Conservation (phyloP, 352 stramenopile species). For the Phytophthora chlamydospora region DNA sequence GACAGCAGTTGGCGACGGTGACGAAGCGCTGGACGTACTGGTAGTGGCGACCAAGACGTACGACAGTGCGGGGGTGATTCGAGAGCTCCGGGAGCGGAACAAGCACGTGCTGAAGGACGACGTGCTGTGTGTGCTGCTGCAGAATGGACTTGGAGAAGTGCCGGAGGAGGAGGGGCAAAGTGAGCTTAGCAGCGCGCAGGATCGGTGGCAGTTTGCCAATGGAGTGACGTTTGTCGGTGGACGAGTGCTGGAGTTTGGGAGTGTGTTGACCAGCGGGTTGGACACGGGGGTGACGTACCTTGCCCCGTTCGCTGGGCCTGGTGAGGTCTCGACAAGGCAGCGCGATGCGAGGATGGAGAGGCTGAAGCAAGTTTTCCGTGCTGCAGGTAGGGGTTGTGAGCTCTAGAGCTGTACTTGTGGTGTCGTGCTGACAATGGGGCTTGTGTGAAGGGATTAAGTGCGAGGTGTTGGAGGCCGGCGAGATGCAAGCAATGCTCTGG, state of each 20-base stretch:
- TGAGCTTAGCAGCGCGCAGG: background rate
- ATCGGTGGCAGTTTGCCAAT: slow-evolving; percentile 52
- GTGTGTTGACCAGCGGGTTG: slow-evolving; percentile 57
- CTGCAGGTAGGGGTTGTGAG: slow-evolving; percentile 41
- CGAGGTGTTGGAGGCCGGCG: slow-evolving; percentile 39
- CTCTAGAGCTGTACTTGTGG: background rate
- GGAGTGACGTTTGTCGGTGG: slow-evolving; percentile 78
- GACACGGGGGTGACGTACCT: slow-evolving; percentile 40
- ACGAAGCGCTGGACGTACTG: slow-evolving; percentile 57
- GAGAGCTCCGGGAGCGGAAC: slow-evolving; percentile 36
- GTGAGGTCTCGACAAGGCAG: background rate
- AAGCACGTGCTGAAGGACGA: slow-evolving; percentile 47
- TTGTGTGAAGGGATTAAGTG: slow-evolving; percentile 46
- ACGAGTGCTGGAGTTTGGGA: slow-evolving; percentile 43
- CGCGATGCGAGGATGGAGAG: slow-evolving; percentile 28
- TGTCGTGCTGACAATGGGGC: background rate
- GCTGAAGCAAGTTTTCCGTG: slow-evolving; percentile 40
- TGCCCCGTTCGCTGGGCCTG: slow-evolving; percentile 36
- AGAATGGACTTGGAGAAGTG: slow-evolving; percentile 70
- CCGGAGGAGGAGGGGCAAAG: slow-evolving; percentile 7
- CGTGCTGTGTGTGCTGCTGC: slow-evolving; percentile 64
- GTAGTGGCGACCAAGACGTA: slow-evolving; percentile 78
- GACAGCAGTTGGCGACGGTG: background rate
- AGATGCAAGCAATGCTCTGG: slow-evolving; percentile 76
- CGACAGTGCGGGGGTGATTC: slow-evolving; percentile 53